A percentile compares a stretch with the other conserved stretches of the same genome.
Evolutionary conservation across 2,329 filamentous ascomycete species (phyloP).

Genomic region (Neonectria magnoliae): DNA sequence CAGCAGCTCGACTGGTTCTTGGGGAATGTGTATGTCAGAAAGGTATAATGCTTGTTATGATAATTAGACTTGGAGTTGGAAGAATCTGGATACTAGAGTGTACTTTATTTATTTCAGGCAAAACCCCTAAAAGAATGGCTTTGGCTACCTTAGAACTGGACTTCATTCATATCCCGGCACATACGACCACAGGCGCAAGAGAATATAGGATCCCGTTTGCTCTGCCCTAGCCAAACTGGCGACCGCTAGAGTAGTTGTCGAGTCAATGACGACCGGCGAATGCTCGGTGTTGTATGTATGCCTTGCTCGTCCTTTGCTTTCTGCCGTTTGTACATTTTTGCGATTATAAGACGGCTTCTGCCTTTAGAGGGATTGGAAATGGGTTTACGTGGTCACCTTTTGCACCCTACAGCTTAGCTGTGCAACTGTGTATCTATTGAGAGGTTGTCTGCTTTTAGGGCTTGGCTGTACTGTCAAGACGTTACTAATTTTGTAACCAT

Average conservation of each 20-base stretch:
- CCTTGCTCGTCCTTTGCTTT: not conserved
- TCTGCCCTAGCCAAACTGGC: conserved; percentile 18
- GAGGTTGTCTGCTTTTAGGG: no score
- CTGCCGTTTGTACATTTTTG: not conserved
- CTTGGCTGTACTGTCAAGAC: no score
- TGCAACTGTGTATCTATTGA: no score
- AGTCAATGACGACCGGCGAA: conserved; percentile 27
- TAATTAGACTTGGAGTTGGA: no score
- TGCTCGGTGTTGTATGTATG: conserved; percentile 27
- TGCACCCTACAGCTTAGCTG: no score
- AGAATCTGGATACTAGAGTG: no score
- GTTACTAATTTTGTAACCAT: no score
- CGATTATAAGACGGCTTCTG: not conserved
- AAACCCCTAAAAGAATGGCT: not conserved
- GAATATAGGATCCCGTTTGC: not conserved
- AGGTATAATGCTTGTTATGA: not conserved
- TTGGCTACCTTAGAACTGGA: not conserved
- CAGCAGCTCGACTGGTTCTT: not conserved
- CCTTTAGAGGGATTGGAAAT: no score
- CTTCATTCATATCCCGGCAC: not conserved
- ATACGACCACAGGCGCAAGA: conserved; percentile 4
- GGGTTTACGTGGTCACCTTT: no score
- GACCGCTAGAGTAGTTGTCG: conserved; percentile 24
- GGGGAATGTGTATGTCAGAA: not conserved
- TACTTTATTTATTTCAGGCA: not conserved